These are phyloP conservation scores for Kodamaea fukazawae DNA, from an alignment of 805 yeast species.

Conservation along the genomic window DNA sequence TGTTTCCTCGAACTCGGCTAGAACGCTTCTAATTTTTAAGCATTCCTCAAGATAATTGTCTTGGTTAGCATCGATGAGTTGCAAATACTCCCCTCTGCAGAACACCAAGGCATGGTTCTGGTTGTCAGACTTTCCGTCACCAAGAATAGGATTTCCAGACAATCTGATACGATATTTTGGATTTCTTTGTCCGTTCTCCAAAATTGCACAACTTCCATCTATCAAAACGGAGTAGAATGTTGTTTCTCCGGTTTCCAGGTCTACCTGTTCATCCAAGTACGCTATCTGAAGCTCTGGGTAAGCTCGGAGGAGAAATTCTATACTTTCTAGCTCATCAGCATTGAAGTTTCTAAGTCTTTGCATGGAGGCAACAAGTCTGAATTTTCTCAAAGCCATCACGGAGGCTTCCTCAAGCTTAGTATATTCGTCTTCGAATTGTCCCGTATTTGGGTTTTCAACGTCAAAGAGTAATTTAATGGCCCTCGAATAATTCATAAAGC, in stretches of 20 bases:
- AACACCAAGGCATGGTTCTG: slow-evolving; percentile 75
- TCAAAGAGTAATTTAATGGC: slow-evolving; percentile 45
- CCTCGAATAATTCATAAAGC: slow-evolving; percentile 47
- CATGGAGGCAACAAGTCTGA: slow-evolving; percentile 63
- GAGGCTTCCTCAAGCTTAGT: slow-evolving; percentile 44
- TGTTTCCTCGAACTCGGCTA: slow-evolving; percentile 73
- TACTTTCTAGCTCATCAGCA: slow-evolving; percentile 56
- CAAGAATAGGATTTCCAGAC: slow-evolving; percentile 79
- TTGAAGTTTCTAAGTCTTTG: slow-evolving; percentile 55
- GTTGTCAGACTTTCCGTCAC: slow-evolving; percentile 84
- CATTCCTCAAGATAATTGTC: slow-evolving; percentile 83
- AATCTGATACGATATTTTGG: slow-evolving; percentile 57
- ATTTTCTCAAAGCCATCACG: slow-evolving; percentile 59
- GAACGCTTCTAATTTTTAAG: slow-evolving; percentile 67
- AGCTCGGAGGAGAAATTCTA: slow-evolving; percentile 57
- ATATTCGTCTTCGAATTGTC: slow-evolving; percentile 30
- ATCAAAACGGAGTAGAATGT: slow-evolving; percentile 62
- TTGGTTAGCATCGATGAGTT: slow-evolving; percentile 80
- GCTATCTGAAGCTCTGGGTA: slow-evolving; percentile 68
- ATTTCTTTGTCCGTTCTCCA: slow-evolving; percentile 48
- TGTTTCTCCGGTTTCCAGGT: slow-evolving; percentile 40
- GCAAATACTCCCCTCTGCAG: slow-evolving; percentile 78
- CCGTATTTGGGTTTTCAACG: slow-evolving; percentile 43
- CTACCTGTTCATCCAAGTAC: slow-evolving; percentile 53
- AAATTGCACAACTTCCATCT: slow-evolving; percentile 65